phyloP scores from a whole-genome alignment of 2,329 filamentous ascomycete species.

The Colletotrichum ledebouriae region DNA sequence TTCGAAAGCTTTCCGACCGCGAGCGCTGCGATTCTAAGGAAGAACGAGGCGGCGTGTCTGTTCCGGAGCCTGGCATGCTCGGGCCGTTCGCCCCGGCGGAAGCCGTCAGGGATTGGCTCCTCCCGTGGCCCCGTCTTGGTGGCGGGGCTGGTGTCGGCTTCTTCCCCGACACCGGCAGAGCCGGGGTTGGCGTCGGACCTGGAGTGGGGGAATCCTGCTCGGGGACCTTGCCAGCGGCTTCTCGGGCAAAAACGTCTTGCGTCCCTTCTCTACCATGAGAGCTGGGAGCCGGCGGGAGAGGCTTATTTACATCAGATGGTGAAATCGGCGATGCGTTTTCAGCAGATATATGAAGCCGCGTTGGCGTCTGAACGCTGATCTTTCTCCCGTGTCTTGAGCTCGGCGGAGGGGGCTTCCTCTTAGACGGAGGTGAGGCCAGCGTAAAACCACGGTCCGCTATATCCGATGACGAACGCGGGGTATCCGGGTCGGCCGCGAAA shows the following conservation, averaged over 20 bases:
- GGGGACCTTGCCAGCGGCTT: slow-evolving; percentile 65
- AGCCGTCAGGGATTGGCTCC: slow-evolving; percentile 53
- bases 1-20: slow-evolving; percentile 61
- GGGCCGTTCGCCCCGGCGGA: slow-evolving; percentile 42
- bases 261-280: slow-evolving; percentile 62
- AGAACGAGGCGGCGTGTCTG: slow-evolving; percentile 60
- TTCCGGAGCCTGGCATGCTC: slow-evolving; percentile 45
- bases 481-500: slow-evolving; percentile 53
- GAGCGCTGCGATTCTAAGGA: slow-evolving; percentile 65
- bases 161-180: slow-evolving; percentile 52
- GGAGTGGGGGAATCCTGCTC: slow-evolving; percentile 52
- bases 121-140: slow-evolving; percentile 61
- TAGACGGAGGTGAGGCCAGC: slow-evolving; percentile 57
- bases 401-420: slow-evolving; percentile 78
- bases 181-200: slow-evolving; percentile 50
- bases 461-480: slow-evolving; percentile 71
- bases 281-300: slow-evolving; percentile 68
- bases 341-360: slow-evolving; percentile 42
- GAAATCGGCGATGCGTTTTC: slow-evolving; percentile 48
- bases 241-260: slow-evolving; percentile 67
- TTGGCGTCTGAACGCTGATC: slow-evolving; percentile 64
- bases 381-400: slow-evolving; percentile 84
- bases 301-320: slow-evolving; percentile 70
- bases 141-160: slow-evolving; percentile 65
- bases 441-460: slow-evolving; percentile 64